These are phyloP conservation scores for Suhomyces coccinellae DNA, from an alignment of 1,139 yeast genomes.

Conservation along the genomic window DNA sequence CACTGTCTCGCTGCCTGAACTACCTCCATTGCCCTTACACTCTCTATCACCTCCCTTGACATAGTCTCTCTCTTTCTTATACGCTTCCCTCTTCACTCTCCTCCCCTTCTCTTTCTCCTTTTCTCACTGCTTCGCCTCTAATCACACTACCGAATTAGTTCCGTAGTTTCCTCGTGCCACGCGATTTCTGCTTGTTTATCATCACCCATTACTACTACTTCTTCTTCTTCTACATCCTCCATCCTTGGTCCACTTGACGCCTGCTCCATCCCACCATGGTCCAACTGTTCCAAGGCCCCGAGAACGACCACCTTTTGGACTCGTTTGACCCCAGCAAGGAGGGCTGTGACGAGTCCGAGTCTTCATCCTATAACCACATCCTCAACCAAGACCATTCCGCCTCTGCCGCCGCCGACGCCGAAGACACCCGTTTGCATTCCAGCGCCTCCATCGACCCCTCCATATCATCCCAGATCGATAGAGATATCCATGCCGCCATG, in stretches of 20 bases:
- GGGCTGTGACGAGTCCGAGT: conserved; percentile 1
- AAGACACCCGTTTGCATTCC: conserved; percentile 3
- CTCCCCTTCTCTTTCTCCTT: not conserved
- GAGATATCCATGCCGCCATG: conserved; percentile 3
- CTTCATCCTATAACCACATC: not conserved
- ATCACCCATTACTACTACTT: too few relatives aligned
- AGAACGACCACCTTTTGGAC: conserved; percentile 8
- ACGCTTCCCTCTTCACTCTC: not conserved
- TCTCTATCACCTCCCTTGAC: not conserved
- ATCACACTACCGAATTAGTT: too few relatives aligned
- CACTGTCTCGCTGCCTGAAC: too few relatives aligned
- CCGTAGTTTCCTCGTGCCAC: too few relatives aligned
- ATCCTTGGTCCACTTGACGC: too few relatives aligned
- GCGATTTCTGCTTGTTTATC: too few relatives aligned
- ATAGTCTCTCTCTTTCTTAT: not conserved
- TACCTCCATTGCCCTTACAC: too few relatives aligned
- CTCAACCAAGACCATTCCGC: not conserved
- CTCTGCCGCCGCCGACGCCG: not conserved
- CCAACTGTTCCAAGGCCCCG: not conserved
- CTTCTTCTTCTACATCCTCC: too few relatives aligned
- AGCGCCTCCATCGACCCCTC: not conserved
- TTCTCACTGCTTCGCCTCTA: too few relatives aligned
- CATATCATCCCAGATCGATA: conserved; percentile 4
- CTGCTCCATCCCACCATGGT: not conserved
- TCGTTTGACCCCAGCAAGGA: conserved; percentile 9